Conservation (phyloP, 805 yeast genomes). For the Kregervanrija pseudodelftensis region DNA sequence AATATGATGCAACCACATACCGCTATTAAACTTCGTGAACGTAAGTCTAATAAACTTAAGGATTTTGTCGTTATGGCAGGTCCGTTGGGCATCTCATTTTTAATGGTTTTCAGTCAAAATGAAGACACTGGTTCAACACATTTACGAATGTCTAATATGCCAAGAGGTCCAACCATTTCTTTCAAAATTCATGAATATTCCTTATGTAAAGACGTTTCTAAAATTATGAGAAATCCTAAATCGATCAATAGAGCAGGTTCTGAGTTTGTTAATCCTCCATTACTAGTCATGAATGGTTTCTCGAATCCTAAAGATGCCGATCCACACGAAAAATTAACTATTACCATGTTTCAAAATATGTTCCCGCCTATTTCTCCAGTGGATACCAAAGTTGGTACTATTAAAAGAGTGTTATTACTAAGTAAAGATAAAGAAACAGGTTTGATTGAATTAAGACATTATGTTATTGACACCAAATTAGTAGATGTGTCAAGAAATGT, state of each 20-base stretch:
- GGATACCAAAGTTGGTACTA: conserved; percentile 60
- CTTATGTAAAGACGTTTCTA: conserved; percentile 70
- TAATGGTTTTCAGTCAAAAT: conserved; percentile 80
- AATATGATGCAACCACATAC: conserved; percentile 95
- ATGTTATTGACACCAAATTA: conserved; percentile 75
- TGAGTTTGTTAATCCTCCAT: conserved; percentile 73
- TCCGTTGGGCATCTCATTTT: conserved; percentile 85
- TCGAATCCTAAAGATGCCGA: conserved; percentile 55
- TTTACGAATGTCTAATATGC: conserved; percentile 77
- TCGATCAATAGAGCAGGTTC: conserved; percentile 57
- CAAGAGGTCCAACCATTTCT: conserved; percentile 90
- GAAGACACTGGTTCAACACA: conserved; percentile 73
- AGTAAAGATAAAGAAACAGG: conserved; percentile 67
- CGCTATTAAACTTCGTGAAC: conserved; percentile 78
- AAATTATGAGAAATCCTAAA: conserved; percentile 69
- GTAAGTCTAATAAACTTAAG: conserved; percentile 79
- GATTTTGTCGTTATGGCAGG: conserved; percentile 99
- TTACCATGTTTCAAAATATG: conserved; percentile 90
- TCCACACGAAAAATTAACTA: conserved; percentile 69
- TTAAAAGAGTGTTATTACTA: conserved; percentile 79
- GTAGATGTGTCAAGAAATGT: conserved; percentile 73
- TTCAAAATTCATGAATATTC: conserved; percentile 75
- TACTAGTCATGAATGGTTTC: conserved; percentile 91
- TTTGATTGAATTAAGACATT: conserved; percentile 80
- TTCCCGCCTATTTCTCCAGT: conserved; percentile 94